Percentiles rank a stretch among this genome's conserved stretches.
Conservation (phyloP, 768 basidiomycete genomes). For the Pseudohyphozyma bogoriensis region DNA sequence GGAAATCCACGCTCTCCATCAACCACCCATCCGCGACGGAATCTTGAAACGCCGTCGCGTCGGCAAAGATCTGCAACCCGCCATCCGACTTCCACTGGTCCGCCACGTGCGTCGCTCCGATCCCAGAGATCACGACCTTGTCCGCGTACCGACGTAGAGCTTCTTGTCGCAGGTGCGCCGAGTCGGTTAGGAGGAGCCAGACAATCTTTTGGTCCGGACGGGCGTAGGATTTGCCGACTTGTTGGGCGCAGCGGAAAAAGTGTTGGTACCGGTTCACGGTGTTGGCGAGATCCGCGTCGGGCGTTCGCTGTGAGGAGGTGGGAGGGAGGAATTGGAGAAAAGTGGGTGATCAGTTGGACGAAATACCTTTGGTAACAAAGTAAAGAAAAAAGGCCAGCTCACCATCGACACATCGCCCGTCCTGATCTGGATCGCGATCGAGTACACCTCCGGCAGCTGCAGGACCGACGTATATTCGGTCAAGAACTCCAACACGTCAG, state of each 20-base stretch:
- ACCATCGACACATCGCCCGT: slow-evolving; percentile 26
- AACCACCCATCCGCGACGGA: background rate
- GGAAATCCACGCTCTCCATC: no score
- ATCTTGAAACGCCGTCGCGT: no score
- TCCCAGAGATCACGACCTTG: slow-evolving; percentile 15
- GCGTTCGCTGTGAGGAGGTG: background rate
- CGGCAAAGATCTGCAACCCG: background rate
- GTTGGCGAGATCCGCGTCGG: background rate
- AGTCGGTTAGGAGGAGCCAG: slow-evolving; percentile 18
- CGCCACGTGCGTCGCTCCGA: slow-evolving; percentile 16
- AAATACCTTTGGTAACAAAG: slow-evolving; percentile 7
- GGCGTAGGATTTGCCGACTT: slow-evolving; percentile 24
- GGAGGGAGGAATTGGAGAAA: background rate
- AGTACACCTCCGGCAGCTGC: slow-evolving; percentile 16
- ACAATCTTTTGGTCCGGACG: slow-evolving; percentile 4
- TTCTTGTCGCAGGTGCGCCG: slow-evolving; percentile 4
- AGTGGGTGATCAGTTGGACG: no score
- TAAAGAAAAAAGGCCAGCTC: slow-evolving; percentile 12
- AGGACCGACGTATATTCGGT: slow-evolving; percentile 15
- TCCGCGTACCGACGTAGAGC: slow-evolving; percentile 1
- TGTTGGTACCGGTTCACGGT: slow-evolving; percentile 2
- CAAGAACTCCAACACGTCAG: slow-evolving; percentile 17
- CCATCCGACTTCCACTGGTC: no score
- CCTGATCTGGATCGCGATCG: slow-evolving; percentile 20
- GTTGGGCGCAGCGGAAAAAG: slow-evolving; percentile 26